Base-by-base conservation (phyloP, 164 flowering plant genomes). In the Saururus chinensis region DNA sequence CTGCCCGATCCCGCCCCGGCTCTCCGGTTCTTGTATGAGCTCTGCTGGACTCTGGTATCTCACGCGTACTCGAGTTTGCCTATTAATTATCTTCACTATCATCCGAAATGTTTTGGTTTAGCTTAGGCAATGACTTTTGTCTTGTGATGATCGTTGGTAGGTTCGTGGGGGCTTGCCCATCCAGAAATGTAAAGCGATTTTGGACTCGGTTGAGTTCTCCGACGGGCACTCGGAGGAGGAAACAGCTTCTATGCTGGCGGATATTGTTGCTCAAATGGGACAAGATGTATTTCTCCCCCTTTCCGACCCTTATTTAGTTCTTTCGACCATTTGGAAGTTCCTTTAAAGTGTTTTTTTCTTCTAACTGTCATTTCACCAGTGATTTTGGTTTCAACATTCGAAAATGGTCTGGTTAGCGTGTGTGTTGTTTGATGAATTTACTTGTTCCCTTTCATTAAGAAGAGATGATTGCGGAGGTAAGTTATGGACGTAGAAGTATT, bases 1-100 rank as follows among this genome's bases (percentile, higher is more conserved):
- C 60, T 76, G n/a, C 61, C 83, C 11, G 54, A 70, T 9, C 82
- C 93, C n/a, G 84, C 81, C 11, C 84, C 87, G 0, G 22, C 76
- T 67, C 82, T 85, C 37, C 95, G 98, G 35, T 92, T 87, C 59
- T 77, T 92, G 56, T 89, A 77, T 70, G 98, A 92, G 83, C 92
- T 92, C 61, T 86, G 86, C 77, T 88, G 78, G 77, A 59, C 77
- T 56, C 60, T 82, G 86, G 98, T 92, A 59, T 12, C 21, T 16
- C 22, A 26, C 26, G 71, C 42, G 1, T 42, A 22, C 35, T 45
- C 35, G 53, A 23, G 52, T 24, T 66, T 35, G 35, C 19, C 42
- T 24, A 11, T 66, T 19, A 5, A 4, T 51, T 40, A 3, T 10
- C 5, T 23, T 23, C 23, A 35, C 42, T 49, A 12, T 40, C 13